These are phyloP conservation scores for Babesia microti DNA, from an alignment of 169 alveolate species.

Conservation along the genomic window DNA sequence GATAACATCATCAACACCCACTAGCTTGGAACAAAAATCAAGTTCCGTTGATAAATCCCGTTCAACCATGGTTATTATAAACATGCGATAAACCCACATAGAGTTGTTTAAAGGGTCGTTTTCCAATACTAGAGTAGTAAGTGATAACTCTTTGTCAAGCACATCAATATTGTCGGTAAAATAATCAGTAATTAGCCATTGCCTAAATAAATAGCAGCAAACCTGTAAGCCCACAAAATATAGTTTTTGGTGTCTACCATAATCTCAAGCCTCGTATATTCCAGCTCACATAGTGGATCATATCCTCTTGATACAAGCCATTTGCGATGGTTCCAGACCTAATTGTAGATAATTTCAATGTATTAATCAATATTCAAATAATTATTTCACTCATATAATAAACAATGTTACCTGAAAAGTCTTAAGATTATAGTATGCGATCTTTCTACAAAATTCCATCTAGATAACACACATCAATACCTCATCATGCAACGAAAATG, in stretches of 20 bases:
- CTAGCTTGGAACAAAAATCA: too few relatives aligned
- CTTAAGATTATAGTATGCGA: slow-evolving; percentile 24
- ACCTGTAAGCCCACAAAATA: slow-evolving; percentile 40
- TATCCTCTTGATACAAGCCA: slow-evolving; percentile 11
- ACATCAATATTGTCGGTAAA: slow-evolving; percentile 4
- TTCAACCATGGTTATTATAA: slow-evolving; percentile 4
- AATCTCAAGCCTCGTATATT: slow-evolving; percentile 30
- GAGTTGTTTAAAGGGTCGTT: slow-evolving; percentile 37
- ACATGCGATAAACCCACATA: slow-evolving; percentile 32
- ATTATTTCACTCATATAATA: neutral
- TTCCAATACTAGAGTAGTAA: slow-evolving; percentile 10
- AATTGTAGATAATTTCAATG: too few relatives aligned
- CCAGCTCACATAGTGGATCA: slow-evolving; percentile 13
- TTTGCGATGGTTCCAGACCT: slow-evolving; percentile 39
- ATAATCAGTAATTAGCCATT: slow-evolving; percentile 28
- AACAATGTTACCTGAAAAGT: slow-evolving; percentile 20
- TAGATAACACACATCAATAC: slow-evolving; percentile 3
- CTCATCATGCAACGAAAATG: slow-evolving; percentile 14
- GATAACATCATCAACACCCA: too few relatives aligned
- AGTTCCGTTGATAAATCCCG: slow-evolving; percentile 1
- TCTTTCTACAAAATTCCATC: slow-evolving; percentile 21
- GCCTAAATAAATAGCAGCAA: slow-evolving; percentile 7
- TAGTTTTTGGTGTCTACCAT: slow-evolving; percentile 34
- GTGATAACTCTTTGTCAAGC: slow-evolving; percentile 23
- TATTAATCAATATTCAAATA: neutral